phyloP scores from a whole-genome alignment of 345 rosid species.

The Salix suchowensis region DNA sequence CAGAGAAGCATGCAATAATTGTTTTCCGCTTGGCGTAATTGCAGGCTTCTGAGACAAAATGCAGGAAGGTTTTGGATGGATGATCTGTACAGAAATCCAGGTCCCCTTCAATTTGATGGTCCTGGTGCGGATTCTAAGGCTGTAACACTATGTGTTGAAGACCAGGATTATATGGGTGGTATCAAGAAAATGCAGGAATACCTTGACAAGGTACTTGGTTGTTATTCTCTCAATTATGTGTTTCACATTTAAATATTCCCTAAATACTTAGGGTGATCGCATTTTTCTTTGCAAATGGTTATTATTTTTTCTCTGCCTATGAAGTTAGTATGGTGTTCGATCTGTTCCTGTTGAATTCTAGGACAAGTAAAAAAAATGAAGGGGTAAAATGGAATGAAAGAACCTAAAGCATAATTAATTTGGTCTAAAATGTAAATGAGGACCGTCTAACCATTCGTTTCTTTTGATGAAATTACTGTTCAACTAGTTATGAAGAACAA shows the following conservation, averaged over 20 bases:
- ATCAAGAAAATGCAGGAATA: constrained; percentile 84
- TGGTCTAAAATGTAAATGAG: neutral
- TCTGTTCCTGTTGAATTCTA: neutral
- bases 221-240: neutral
- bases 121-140: constrained; percentile 95
- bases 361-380: neutral
- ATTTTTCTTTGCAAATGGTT: neutral
- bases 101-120: constrained; percentile 93
- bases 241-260: neutral
- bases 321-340: neutral
- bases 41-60: constrained; percentile 77
- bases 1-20: neutral
- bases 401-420: neutral
- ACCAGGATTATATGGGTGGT: constrained; percentile 99
- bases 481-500: neutral
- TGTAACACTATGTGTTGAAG: constrained; percentile 80
- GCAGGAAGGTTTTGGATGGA: constrained; percentile 75
- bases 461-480: neutral
- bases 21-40: constrained; percentile 5
- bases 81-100: constrained; percentile 93
- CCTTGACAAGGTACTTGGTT: constrained; percentile 63
- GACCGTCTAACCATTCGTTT: neutral
- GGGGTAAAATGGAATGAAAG: neutral
- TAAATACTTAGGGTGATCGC: neutral
- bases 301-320: neutral